Evolutionary conservation across 257 asterid species (phyloP), one percentile per base, ranked within the genome.

Genomic region (Solanum pennellii): DNA sequence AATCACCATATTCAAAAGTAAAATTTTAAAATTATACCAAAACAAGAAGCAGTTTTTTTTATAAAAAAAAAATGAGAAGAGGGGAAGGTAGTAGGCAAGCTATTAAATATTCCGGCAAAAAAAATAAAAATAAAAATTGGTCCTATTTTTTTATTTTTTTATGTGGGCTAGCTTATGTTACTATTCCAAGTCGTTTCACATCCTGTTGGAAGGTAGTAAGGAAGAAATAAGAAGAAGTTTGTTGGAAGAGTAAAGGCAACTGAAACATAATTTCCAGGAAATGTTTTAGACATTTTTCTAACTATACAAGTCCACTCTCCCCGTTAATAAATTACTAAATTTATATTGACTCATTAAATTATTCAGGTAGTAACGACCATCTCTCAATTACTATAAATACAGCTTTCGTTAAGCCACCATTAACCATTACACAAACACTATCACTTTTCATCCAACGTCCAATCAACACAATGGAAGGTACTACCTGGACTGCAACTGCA

Each of bases 401-500:
- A n/a, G 66, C 12, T 11, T 25, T 29, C 9, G 4, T 20, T 9
- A 25, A 47, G 7, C 27, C 33, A 18, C 62, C n/a, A 74, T 1
- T 23, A 7, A 56, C 73, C 16, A 8, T 35, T 16, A 29, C 11
- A 71, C 11, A 71, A 66, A 31, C 77, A 35, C 44, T 42, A 23
- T 39, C 52, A 9, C 14, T 27, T 5, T 1, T 39, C 39, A 5
- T n/a, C 33, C 84, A 49, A 49, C 60, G 85, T 10, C 27, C 27
- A 18, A 80, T 47, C 68, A 29, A 16, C 65, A 15, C 33, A 29
- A 87, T 87, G 86, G 87, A 83, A 76, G 37, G 39, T 62, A 31
- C 89, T 27, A 44, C 41, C 35, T 89, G 89, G 91, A 25, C 79
- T 29, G 74, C 89, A 2, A 89, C 90, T 9, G 86, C 84, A 20